A percentile compares a stretch with the other conserved stretches of the same genome.
Conservation (phyloP, 1,139 yeast genomes). For the Geotrichum europaeum region DNA sequence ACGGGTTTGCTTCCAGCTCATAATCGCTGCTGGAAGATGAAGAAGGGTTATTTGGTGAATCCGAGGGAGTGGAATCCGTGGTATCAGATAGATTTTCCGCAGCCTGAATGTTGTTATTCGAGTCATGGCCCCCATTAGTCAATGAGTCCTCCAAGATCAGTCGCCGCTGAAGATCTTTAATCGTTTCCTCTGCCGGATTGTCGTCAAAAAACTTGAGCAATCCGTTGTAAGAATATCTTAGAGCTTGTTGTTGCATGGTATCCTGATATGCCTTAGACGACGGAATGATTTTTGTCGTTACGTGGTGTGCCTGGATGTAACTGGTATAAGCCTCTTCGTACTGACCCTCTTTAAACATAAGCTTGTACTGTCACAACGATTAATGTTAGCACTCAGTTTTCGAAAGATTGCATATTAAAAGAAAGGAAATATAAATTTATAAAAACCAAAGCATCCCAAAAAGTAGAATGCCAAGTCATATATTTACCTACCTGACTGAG, state of each 20-base stretch:
- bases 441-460: neutral
- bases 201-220: constrained; percentile 6
- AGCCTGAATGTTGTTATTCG: neutral
- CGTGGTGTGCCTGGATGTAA: constrained; percentile 16
- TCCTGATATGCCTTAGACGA: constrained; percentile 13
- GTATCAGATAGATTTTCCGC: neutral
- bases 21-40: neutral
- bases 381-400: neutral
- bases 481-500: constrained; percentile 3
- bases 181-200: neutral
- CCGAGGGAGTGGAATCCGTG: neutral
- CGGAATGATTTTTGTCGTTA: constrained; percentile 18
- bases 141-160: neutral
- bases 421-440: neutral
- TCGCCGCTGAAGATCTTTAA: constrained; percentile 5
- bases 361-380: constrained; percentile 2
- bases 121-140: neutral
- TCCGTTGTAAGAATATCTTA: constrained; percentile 7
- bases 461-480: neutral
- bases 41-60: neutral
- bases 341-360: constrained; percentile 6
- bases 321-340: constrained; percentile 16
- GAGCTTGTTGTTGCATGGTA: constrained; percentile 12
- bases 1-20: neutral
- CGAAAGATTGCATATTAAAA: neutral